Base-by-base conservation (phyloP, 257 asterid genomes). In the Prunella vulgaris region DNA sequence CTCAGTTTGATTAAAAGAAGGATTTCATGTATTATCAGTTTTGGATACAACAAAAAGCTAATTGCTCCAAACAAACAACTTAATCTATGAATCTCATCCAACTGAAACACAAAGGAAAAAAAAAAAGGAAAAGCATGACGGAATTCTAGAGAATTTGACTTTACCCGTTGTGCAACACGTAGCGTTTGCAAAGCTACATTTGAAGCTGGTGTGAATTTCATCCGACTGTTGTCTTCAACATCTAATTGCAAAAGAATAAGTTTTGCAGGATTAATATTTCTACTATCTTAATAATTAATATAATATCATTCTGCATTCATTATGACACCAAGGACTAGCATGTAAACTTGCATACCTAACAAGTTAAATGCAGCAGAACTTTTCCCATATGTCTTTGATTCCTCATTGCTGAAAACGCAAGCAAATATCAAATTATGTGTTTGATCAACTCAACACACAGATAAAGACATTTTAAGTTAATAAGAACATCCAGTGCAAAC, bases 81-180 rank as follows among this genome's bases (percentile, higher is more conserved):
- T 46, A n/a, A n/a, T n/a, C n/a, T n/a, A n/a, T n/a, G n/a, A n/a
- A n/a, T n/a, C n/a, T n/a, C n/a, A n/a, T n/a, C n/a, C n/a, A n/a
- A n/a, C n/a, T 18, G 10, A 24, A 22, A 12, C 61, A 21, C 44
- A 60, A 60, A 60, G 46, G 30, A 25, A 15, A 74, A 66, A 21
- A 52, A 65, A 60, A 40, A 59, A 68, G 77, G 70, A 52, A 52
- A 33, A 5, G 57, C 57, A 49, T 17, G 57, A 13, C 17, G 17
- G 25, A 60, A 10, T 68, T 70, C 65, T 33, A 60, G 35, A 25
- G 66, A 69, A 35, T 59, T 60, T 53, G 69, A 18, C 64, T 70
- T 82, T 93, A 90, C 98, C 94, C 73, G 80, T 68, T 76, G 84
- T 38, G 79, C 57, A 52, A 82, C 82, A 70, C 96, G 92, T 73